A percentile compares a stretch with the other conserved stretches of the same genome.
Evolutionary conservation across 768 basidiomycete genomes (phyloP).

Genomic region (Dentipellis fragilis): DNA sequence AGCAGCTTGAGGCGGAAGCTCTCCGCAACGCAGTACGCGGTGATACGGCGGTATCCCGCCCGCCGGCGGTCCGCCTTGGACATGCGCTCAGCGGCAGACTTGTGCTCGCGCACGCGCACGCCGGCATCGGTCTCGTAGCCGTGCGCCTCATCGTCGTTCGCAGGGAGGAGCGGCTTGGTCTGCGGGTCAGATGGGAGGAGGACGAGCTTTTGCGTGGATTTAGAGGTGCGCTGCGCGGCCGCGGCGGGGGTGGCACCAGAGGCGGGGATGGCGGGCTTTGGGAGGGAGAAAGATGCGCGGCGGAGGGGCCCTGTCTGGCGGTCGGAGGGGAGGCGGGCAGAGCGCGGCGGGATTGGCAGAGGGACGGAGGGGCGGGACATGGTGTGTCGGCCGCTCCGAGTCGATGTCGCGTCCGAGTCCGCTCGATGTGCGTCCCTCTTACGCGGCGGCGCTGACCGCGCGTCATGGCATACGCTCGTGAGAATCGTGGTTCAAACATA

Average conservation of each 20-base stretch:
- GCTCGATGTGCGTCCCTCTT: no score
- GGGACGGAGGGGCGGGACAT: not conserved
- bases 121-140: slow-evolving; percentile 3
- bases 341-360: not conserved
- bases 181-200: slow-evolving; percentile 86
- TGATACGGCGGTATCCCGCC: slow-evolving; percentile 72
- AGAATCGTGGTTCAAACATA: no score
- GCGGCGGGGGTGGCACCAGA: not conserved
- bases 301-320: not conserved
- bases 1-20: slow-evolving; percentile 77
- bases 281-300: not conserved
- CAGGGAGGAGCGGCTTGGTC: slow-evolving; percentile 46
- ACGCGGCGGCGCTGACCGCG: no score
- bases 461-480: no score
- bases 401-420: no score
- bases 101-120: slow-evolving; percentile 28
- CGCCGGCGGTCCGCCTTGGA: slow-evolving; percentile 74
- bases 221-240: slow-evolving; percentile 60
- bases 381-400: not conserved
- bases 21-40: slow-evolving; percentile 86
- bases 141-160: not conserved
- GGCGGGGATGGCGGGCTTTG: not conserved
- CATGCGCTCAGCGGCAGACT: slow-evolving; percentile 34
- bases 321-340: not conserved
- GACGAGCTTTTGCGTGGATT: slow-evolving; percentile 87